A percentile compares a stretch with the other conserved stretches of the same genome.
phyloP scores from a whole-genome alignment of 1,139 yeast genomes.

The Hemisphaericaspora subhashii region DNA sequence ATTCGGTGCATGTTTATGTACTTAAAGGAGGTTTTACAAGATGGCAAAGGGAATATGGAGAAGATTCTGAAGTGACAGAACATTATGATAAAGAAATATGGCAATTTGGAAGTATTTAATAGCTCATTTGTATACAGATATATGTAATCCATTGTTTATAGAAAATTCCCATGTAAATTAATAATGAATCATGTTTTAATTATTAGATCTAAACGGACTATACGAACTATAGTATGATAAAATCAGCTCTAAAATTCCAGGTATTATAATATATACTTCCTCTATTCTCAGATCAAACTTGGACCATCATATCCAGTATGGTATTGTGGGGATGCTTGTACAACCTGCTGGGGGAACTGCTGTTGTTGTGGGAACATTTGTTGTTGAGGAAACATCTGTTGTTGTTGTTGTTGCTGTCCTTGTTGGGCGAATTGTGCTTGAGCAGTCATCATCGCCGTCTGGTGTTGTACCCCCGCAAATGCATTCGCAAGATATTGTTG shows the following conservation, averaged over 20 bases:
- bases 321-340: constrained; percentile 1
- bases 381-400: constrained; percentile 9
- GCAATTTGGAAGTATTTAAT: constrained; percentile 25
- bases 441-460: constrained; percentile 18
- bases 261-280: no score
- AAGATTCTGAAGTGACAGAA: constrained; percentile 65
- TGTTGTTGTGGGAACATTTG: constrained; percentile 14
- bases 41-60: constrained; percentile 80
- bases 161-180: no score
- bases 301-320: constrained; percentile 26
- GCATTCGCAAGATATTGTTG: constrained; percentile 42
- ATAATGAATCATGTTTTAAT: no score
- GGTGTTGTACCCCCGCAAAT: constrained; percentile 35
- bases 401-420: constrained; percentile 14
- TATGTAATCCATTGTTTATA: no score
- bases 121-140: not conserved
- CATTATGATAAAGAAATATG: constrained; percentile 60
- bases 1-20: constrained; percentile 60
- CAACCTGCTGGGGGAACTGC: constrained; percentile 13
- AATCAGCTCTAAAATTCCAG: no score
- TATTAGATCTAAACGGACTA: no score
- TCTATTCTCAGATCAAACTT: constrained; percentile 25
- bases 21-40: constrained; percentile 79
- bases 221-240: no score
- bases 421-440: constrained; percentile 11